phyloP scores from a whole-genome alignment of 805 yeast genomes.

The Wickerhamomyces strasburgensis region DNA sequence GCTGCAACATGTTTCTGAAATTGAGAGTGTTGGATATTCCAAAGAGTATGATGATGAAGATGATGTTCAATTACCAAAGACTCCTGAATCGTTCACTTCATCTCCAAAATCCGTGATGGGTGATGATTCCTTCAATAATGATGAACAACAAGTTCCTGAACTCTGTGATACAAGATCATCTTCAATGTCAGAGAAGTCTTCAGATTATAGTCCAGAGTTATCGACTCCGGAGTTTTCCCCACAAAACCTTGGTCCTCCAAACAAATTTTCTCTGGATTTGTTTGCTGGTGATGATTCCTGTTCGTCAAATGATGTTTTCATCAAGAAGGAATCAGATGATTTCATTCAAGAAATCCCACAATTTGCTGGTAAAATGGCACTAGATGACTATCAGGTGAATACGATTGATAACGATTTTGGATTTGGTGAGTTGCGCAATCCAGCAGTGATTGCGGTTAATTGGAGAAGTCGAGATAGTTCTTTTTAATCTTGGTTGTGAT shows the following conservation, averaged over 20 bases:
- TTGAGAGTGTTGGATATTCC: constrained; percentile 13
- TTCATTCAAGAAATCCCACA: constrained; percentile 13
- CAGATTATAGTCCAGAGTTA: constrained; percentile 8
- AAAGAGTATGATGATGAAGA: constrained; percentile 7
- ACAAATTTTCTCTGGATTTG: constrained; percentile 24
- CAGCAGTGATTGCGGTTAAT: constrained; percentile 36
- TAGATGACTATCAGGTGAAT: constrained; percentile 19
- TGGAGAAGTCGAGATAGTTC: background rate
- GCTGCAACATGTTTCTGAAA: constrained; percentile 16
- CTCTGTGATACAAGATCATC: constrained; percentile 12
- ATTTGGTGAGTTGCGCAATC: constrained; percentile 41
- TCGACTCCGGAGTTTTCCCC: constrained; percentile 15
- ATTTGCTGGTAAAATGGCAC: constrained; percentile 10
- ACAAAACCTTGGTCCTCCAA: constrained; percentile 4
- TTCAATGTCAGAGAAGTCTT: constrained; percentile 10
- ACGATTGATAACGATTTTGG: constrained; percentile 29
- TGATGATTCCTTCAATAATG: constrained; percentile 3
- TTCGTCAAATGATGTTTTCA: constrained; percentile 3
- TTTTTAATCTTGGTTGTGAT: background rate
- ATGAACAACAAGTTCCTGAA: constrained; percentile 13
- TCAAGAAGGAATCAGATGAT: constrained; percentile 13
- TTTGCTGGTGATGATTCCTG: constrained; percentile 11
- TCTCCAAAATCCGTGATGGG: constrained; percentile 14
- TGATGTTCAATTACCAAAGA: constrained; percentile 18
- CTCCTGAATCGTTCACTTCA: constrained; percentile 23